Percentiles rank a stretch among this genome's conserved stretches.
Evolutionary conservation across 202 grass and related monocot species (phyloP).

Genomic region (Setaria italica): DNA sequence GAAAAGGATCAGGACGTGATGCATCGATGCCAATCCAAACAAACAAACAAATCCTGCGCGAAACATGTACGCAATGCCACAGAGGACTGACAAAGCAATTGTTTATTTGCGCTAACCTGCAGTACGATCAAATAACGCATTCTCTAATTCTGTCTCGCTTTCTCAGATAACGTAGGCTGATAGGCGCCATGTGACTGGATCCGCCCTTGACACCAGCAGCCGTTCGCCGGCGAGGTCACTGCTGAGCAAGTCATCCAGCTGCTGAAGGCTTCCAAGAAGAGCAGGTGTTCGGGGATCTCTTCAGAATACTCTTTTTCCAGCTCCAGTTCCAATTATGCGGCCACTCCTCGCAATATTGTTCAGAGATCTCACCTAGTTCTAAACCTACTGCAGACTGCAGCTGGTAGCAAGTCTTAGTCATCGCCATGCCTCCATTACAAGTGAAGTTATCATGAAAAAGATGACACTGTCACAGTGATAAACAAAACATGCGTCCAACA

Average conservation of each 20-base stretch:
- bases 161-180: not conserved
- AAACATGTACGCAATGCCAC: not conserved
- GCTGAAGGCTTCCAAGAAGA: not conserved
- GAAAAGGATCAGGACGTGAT: not conserved
- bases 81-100: not conserved
- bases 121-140: not conserved
- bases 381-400: not conserved
- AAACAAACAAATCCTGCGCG: conserved; percentile 2
- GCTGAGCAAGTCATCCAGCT: conserved; percentile 11
- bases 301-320: not conserved
- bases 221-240: conserved; percentile 44
- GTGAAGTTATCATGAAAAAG: conserved; percentile 32
- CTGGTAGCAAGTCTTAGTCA: conserved; percentile 20
- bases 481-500: not conserved
- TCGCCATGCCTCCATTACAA: conserved; percentile 29
- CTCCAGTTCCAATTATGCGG: not conserved
- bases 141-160: not conserved
- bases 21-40: not conserved
- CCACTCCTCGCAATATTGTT: not conserved
- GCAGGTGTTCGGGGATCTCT: not conserved
- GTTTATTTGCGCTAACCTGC: not conserved
- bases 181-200: conserved; percentile 42
- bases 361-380: not conserved
- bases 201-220: conserved; percentile 37
- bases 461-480: not conserved